Base-by-base conservation (phyloP, 768 basidiomycete species). In the Krasilnikovozyma curviuscula region DNA sequence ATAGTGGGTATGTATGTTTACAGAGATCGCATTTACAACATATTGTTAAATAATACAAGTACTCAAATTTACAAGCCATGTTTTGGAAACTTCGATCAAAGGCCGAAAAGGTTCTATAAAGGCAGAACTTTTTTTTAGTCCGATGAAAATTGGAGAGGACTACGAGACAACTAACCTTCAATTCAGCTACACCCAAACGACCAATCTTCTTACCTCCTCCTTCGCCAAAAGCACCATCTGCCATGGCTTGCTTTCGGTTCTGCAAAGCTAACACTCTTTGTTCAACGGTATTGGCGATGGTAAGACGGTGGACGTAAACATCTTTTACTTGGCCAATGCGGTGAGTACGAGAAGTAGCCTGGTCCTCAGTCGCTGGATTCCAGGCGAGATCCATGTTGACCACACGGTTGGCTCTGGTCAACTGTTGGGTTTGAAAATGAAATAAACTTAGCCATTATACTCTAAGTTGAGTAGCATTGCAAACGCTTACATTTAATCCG, bases 231-330 rank as follows among this genome's bases (percentile, higher is more conserved):
- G 70, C 70, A 8, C 63, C 65, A 39, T 68, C 66, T 1, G 62
- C 58, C 35, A 64, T 30, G 12, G 50, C 52, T 33, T 59, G 55
- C 51, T 65, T 65, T 25, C 55, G 67, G 34, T 73, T 69, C 55
- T 80, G 79, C 51, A 82, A 63, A 0, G 66, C 67, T 24, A 79
- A 66, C 28, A 83, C 74, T n/a, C 80, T 69, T 56, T 81, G 75
- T 57, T 82, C 81, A 28, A 65, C 57, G 0, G 63, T 61, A 47
- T 63, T 56, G 3, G 40, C 47, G 46, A 67, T 65, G 40, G 63
- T 58, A n/a, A 67, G 52, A 32, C 66, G 60, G 25, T 61, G 53
- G 27, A 67, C 56, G n/a, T 55, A 50, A 35, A 66, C 64, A 13
- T 10, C 33, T 43, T 58, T 58, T 25, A 42, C 18, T 39, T 59